phyloP scores from a whole-genome alignment of 2,329 filamentous ascomycete species.

The Laburnicola sp. region DNA sequence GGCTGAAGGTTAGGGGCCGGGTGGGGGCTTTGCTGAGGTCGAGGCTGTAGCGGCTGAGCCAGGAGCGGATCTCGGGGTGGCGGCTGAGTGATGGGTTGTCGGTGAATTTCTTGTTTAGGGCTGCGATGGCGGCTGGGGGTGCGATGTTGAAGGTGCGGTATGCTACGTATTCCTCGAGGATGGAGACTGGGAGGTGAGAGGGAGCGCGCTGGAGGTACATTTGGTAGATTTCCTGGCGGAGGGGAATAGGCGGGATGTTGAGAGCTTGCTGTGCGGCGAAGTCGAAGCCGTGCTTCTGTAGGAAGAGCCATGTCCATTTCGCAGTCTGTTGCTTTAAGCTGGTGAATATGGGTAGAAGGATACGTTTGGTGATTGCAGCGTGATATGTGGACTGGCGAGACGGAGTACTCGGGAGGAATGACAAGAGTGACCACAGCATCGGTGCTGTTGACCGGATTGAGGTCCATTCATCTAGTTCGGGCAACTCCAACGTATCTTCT shows the following conservation, averaged over 20 bases:
- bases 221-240: conserved; percentile 5
- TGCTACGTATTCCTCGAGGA: conserved; percentile 29
- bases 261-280: conserved; percentile 1
- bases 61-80: conserved; percentile 19
- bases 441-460: neutral
- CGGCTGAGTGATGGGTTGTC: conserved; percentile 9
- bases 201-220: conserved; percentile 6
- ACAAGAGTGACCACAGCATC: conserved; percentile 17
- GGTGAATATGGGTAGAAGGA: conserved; percentile 25
- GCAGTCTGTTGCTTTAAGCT: conserved; percentile 21
- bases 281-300: conserved; percentile 26
- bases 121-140: conserved; percentile 22
- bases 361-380: conserved; percentile 16
- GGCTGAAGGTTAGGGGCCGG: neutral
- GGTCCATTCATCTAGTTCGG: conserved; percentile 7
- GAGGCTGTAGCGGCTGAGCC: conserved; percentile 29
- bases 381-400: neutral
- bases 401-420: neutral
- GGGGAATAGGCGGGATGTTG: conserved; percentile 19
- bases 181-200: conserved; percentile 16
- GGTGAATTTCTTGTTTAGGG: conserved; percentile 23
- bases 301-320: conserved; percentile 29
- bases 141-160: conserved; percentile 26
- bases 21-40: neutral
- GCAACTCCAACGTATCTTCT: conserved; percentile 18